These are phyloP conservation scores for Globisporangium sylvaticum DNA, from an alignment of 352 stramenopile genomes.

Conservation along the genomic window DNA sequence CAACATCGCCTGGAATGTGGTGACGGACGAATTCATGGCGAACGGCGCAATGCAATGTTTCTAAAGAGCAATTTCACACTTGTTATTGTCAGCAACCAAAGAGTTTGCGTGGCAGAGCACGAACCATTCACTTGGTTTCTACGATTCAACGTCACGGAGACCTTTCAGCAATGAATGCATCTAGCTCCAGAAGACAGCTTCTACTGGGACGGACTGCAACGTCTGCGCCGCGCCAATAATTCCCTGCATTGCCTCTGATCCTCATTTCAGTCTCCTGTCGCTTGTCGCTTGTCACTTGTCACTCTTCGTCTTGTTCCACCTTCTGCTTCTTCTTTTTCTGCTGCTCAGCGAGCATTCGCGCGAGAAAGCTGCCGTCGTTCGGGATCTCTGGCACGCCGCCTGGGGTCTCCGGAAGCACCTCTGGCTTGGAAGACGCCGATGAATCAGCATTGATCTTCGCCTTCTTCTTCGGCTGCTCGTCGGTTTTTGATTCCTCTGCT, in stretches of 20 bases:
- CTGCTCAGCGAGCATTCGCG: conserved; percentile 64
- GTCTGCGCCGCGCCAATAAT: background rate
- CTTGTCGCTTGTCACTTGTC: background rate
- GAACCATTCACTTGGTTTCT: background rate
- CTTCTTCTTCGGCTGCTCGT: conserved; percentile 14
- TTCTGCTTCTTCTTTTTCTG: conserved; percentile 27
- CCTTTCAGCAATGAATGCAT: no score
- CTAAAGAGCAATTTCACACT: no score
- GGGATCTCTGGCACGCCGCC: conserved; percentile 71
- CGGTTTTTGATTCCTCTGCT: background rate
- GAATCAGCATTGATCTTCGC: conserved; percentile 13
- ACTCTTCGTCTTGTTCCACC: background rate
- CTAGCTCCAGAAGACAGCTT: background rate
- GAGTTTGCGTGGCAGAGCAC: background rate
- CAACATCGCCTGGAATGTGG: no score
- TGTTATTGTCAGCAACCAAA: background rate
- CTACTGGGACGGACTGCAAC: background rate
- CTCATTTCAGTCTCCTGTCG: background rate
- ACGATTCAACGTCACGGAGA: background rate
- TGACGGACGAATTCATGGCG: background rate
- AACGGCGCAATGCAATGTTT: no score
- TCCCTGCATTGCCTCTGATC: background rate
- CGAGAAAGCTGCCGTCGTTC: conserved; percentile 80
- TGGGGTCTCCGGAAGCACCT: conserved; percentile 50
- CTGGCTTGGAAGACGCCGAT: background rate